Conservation (phyloP, 768 basidiomycete species). For the Tricholoma furcatifolium region DNA sequence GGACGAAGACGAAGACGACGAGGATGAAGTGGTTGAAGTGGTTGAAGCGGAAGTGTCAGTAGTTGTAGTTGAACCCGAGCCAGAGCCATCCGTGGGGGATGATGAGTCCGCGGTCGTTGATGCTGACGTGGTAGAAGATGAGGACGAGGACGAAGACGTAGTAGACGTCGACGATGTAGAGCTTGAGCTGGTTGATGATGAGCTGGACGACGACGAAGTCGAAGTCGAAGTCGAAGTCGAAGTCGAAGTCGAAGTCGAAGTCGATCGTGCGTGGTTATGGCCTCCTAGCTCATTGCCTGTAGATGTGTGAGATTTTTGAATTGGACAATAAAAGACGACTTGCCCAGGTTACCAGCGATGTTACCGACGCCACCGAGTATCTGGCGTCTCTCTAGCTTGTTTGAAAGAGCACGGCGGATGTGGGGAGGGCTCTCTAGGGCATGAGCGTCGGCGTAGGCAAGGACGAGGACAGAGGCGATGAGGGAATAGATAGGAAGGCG, state of each 20-base stretch:
- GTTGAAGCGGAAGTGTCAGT: neutral
- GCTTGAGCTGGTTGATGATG: neutral
- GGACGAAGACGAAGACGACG: neutral
- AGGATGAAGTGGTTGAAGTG: neutral
- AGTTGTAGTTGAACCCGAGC: neutral
- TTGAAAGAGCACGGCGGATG: constrained; percentile 33
- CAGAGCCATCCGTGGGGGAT: neutral
- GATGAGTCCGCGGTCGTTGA: constrained; percentile 4
- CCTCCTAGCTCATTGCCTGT: neutral
- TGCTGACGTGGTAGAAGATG: constrained; percentile 9
- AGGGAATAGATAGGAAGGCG: constrained; percentile 29
- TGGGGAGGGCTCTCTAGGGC: constrained; percentile 32
- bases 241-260: neutral
- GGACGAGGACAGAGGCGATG: constrained; percentile 20
- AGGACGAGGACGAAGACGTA: neutral
- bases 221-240: neutral
- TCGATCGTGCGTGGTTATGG: neutral
- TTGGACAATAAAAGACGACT: neutral
- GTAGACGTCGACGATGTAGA: neutral
- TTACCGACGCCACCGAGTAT: neutral
- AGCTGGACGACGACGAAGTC: neutral
- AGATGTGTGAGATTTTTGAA: neutral
- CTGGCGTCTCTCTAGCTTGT: constrained; percentile 18
- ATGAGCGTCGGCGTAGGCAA: constrained; percentile 31
- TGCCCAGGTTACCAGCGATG: neutral